Evolutionary conservation across 148 eudicot genomes (phyloP).

Genomic region (Silene conica): DNA sequence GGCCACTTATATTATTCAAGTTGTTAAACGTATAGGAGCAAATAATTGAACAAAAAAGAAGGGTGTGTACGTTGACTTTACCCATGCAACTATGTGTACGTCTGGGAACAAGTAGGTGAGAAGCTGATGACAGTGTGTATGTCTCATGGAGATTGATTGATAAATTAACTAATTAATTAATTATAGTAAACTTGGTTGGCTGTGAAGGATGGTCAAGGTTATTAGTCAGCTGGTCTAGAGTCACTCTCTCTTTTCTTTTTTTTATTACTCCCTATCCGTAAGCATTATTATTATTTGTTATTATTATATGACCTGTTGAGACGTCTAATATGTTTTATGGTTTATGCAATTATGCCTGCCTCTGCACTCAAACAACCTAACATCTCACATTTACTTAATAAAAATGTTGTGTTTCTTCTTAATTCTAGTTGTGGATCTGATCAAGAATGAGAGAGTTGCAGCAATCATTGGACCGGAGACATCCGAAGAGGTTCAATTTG

Average conservation of each 20-base stretch:
- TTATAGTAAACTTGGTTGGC: background rate
- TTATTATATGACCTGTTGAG: too few species aligned
- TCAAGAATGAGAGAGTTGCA: slow-evolving; percentile 43
- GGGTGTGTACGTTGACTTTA: background rate
- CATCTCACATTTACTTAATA: too few species aligned
- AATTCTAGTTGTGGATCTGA: slow-evolving; percentile 45
- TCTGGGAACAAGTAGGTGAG: background rate
- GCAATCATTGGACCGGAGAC: slow-evolving; percentile 58
- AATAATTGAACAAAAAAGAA: background rate
- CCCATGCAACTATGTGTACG: too few species aligned
- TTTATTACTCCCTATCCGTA: too few species aligned
- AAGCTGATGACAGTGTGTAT: background rate
- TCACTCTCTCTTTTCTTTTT: too few species aligned
- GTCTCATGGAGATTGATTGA: background rate
- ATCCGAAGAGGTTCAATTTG: slow-evolving; percentile 57
- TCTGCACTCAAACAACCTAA: too few species aligned
- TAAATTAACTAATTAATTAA: too few species aligned
- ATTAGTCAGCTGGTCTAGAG: background rate
- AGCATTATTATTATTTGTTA: too few species aligned
- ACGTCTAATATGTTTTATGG: too few species aligned
- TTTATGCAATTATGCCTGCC: too few species aligned
- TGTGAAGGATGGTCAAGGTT: background rate
- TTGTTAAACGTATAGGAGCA: background rate
- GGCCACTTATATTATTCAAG: background rate
- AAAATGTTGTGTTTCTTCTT: too few species aligned